Evolutionary conservation across 2,329 filamentous ascomycete genomes (phyloP).

Genomic region (Ceratocystis huliohia): DNA sequence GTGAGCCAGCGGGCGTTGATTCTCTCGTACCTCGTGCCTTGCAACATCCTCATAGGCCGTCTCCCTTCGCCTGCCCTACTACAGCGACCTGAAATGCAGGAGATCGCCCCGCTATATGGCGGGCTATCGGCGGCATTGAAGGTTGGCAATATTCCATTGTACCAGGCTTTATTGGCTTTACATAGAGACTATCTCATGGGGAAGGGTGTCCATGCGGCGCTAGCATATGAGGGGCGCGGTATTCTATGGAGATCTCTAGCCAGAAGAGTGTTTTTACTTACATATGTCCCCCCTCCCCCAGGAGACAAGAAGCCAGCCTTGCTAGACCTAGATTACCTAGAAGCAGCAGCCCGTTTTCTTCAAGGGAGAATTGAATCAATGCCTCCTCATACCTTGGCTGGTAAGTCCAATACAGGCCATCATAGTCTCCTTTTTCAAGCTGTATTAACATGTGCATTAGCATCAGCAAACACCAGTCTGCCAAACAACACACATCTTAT

Average conservation of each 20-base stretch:
- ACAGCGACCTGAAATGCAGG: slow-evolving; percentile 53
- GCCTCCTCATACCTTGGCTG: slow-evolving; percentile 16
- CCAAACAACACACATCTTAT: slow-evolving; percentile 17
- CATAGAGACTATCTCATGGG: slow-evolving; percentile 62
- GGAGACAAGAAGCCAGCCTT: slow-evolving; percentile 52
- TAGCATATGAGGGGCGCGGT: slow-evolving; percentile 65
- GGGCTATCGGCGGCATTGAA: slow-evolving; percentile 62
- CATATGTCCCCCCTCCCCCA: slow-evolving; percentile 54
- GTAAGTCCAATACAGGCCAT: slow-evolving; percentile 2
- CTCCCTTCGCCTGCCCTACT: slow-evolving; percentile 61
- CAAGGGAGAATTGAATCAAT: slow-evolving; percentile 49
- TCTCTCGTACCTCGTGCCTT: slow-evolving; percentile 69
- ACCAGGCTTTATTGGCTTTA: slow-evolving; percentile 53
- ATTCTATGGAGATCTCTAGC: slow-evolving; percentile 75
- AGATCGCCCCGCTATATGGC: slow-evolving; percentile 52
- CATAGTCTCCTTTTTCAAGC: neutral
- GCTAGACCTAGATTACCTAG: slow-evolving; percentile 57
- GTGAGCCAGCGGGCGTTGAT: slow-evolving; percentile 65
- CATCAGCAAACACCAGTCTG: slow-evolving; percentile 15
- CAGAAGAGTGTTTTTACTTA: slow-evolving; percentile 64
- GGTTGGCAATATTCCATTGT: slow-evolving; percentile 59
- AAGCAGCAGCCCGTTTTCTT: slow-evolving; percentile 49
- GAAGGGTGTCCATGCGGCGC: slow-evolving; percentile 60
- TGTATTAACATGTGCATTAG: slow-evolving; percentile 12
- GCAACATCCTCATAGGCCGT: slow-evolving; percentile 72